phyloP scores from a whole-genome alignment of 331 rosid genomes.

The Prunus yedoensis region DNA sequence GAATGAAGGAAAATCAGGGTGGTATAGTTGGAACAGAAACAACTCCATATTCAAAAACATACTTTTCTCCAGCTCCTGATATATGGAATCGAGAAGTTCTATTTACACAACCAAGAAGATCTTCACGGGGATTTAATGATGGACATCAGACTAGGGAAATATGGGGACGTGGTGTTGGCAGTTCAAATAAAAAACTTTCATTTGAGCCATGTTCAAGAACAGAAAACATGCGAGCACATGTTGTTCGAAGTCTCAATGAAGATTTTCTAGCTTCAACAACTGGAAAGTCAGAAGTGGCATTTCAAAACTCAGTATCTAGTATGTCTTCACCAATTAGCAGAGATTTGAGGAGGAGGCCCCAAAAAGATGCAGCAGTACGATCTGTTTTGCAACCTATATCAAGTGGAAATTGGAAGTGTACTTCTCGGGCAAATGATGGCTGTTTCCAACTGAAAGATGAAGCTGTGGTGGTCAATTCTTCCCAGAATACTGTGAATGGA shows the following conservation, averaged over 20 bases:
- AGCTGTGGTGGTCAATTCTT: not conserved
- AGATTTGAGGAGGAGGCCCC: slow-evolving; percentile 9
- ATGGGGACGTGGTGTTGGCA: slow-evolving; percentile 33
- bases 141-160: slow-evolving; percentile 37
- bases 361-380: slow-evolving; percentile 12
- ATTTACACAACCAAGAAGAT: slow-evolving; percentile 50
- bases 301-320: not conserved
- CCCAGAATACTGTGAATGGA: slow-evolving; percentile 13
- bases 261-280: not conserved
- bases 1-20: slow-evolving; percentile 30
- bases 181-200: slow-evolving; percentile 46
- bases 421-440: not conserved
- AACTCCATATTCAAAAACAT: slow-evolving; percentile 30
- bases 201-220: slow-evolving; percentile 7
- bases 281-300: not conserved
- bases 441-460: not conserved
- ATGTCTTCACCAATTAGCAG: not conserved
- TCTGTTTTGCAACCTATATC: slow-evolving; percentile 2
- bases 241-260: slow-evolving; percentile 15
- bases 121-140: slow-evolving; percentile 50
- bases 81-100: slow-evolving; percentile 35
- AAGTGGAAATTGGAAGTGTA: slow-evolving; percentile 2
- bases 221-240: slow-evolving; percentile 15
- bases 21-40: slow-evolving; percentile 32
- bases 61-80: slow-evolving; percentile 39